Conservation (phyloP, 2,329 filamentous ascomycete species). For the Torrubiella hemipterigena region DNA sequence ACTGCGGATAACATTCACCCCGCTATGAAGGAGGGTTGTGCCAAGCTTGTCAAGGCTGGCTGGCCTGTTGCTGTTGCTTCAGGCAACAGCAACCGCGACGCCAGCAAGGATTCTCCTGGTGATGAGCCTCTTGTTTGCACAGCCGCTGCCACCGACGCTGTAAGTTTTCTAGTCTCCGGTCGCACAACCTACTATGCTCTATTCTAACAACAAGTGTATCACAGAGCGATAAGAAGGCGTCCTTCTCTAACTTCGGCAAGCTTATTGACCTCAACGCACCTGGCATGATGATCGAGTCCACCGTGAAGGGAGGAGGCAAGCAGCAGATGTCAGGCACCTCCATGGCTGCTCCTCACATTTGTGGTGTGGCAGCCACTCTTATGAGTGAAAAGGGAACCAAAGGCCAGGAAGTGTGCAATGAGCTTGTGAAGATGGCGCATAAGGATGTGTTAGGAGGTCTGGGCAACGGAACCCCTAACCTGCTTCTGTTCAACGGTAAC, state of each 20-base stretch:
- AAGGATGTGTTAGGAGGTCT: background rate
- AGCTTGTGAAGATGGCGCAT: background rate
- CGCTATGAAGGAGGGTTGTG: no score
- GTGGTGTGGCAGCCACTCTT: conserved; percentile 50
- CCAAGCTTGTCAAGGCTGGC: no score
- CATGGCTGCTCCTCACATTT: conserved; percentile 51
- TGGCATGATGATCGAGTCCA: conserved; percentile 28
- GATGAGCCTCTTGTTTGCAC: no score
- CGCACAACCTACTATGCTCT: no score
- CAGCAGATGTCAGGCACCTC: conserved; percentile 35
- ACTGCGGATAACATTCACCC: no score
- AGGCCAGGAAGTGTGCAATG: background rate
- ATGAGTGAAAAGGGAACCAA: conserved; percentile 30
- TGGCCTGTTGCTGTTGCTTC: no score
- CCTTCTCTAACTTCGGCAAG: conserved; percentile 41
- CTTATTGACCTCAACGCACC: conserved; percentile 18
- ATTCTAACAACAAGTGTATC: no score
- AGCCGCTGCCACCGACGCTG: no score
- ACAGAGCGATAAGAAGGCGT: no score
- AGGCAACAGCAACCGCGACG: no score
- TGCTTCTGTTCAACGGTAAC: background rate
- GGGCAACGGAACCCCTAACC: background rate
- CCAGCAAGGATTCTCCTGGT: no score
- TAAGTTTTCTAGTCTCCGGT: no score
- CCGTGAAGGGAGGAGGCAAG: conserved; percentile 12